Percentiles rank a stretch among this genome's conserved stretches.
Evolutionary conservation across 768 basidiomycete species (phyloP).

Genomic region (Macrolepiota dolichaula): DNA sequence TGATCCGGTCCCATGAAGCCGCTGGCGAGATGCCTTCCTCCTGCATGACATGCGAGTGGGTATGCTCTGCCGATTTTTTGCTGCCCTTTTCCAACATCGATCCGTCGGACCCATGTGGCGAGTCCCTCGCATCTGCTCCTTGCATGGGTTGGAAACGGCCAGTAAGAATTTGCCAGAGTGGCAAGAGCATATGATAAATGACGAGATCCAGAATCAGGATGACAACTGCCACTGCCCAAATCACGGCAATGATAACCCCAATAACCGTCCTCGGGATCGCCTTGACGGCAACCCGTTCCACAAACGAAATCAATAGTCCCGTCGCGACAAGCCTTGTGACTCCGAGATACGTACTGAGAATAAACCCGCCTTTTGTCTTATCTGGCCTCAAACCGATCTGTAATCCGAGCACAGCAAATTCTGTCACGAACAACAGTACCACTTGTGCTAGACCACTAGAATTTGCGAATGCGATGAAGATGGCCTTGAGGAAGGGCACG

Average conservation of each 20-base stretch:
- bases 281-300: slow-evolving; percentile 56
- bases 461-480: slow-evolving; percentile 68
- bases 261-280: slow-evolving; percentile 82
- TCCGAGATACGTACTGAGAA: slow-evolving; percentile 64
- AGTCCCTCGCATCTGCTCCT: slow-evolving; percentile 12
- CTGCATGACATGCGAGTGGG: not conserved
- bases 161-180: slow-evolving; percentile 19
- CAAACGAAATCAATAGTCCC: slow-evolving; percentile 74
- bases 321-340: slow-evolving; percentile 67
- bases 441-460: slow-evolving; percentile 65
- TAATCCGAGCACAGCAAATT: slow-evolving; percentile 53
- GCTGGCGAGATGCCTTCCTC: not conserved
- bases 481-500: slow-evolving; percentile 61
- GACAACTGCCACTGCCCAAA: slow-evolving; percentile 69
- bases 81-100: slow-evolving; percentile 40
- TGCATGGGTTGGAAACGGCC: not conserved
- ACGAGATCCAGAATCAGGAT: slow-evolving; percentile 66
- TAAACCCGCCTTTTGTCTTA: slow-evolving; percentile 65
- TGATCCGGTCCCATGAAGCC: slow-evolving; percentile 12
- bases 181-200: slow-evolving; percentile 41
- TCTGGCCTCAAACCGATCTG: slow-evolving; percentile 59
- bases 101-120: slow-evolving; percentile 22
- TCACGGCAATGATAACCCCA: slow-evolving; percentile 68
- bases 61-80: not conserved
- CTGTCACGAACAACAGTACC: slow-evolving; percentile 61